Conservation (phyloP, 2,329 filamentous ascomycete genomes). For the Xylariaceae sp. region DNA sequence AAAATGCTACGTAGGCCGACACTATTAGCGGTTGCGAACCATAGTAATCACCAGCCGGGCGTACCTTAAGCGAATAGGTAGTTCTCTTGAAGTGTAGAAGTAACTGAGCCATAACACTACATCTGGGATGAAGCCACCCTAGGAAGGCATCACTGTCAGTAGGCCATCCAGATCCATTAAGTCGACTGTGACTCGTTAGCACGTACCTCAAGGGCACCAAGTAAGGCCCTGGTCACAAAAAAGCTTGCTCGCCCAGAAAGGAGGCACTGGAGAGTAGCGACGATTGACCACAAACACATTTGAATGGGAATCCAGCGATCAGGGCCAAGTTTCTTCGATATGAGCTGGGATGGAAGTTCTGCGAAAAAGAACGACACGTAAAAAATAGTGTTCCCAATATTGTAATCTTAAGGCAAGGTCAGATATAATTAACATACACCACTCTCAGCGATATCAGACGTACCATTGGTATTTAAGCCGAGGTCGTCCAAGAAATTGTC, state of each 20-base stretch:
- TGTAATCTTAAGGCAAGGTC: slow-evolving; percentile 48
- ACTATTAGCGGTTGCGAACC: neutral
- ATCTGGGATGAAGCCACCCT: slow-evolving; percentile 45
- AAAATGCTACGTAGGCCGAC: slow-evolving; percentile 39
- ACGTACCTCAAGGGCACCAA: slow-evolving; percentile 38
- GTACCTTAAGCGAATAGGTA: slow-evolving; percentile 47
- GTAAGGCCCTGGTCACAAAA: slow-evolving; percentile 33
- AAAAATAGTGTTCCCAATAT: slow-evolving; percentile 62
- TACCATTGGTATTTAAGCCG: slow-evolving; percentile 51
- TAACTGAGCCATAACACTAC: slow-evolving; percentile 43
- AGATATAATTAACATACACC: neutral
- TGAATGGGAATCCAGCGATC: slow-evolving; percentile 43
- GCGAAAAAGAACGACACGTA: slow-evolving; percentile 59
- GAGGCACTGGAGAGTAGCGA: slow-evolving; percentile 38
- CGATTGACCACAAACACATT: slow-evolving; percentile 41
- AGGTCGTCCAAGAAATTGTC: slow-evolving; percentile 66
- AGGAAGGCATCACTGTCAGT: neutral
- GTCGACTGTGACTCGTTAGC: neutral
- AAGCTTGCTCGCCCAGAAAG: slow-evolving; percentile 36
- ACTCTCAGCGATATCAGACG: slow-evolving; percentile 36
- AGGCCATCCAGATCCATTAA: neutral
- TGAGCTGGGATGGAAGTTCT: slow-evolving; percentile 65
- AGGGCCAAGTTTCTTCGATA: slow-evolving; percentile 57
- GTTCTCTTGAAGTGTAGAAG: slow-evolving; percentile 44
- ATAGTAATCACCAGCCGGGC: neutral